Evolutionary conservation across 495 filamentous ascomycete species (phyloP), one percentile per base, ranked within the genome.

Genomic region (Cercophora sp.): DNA sequence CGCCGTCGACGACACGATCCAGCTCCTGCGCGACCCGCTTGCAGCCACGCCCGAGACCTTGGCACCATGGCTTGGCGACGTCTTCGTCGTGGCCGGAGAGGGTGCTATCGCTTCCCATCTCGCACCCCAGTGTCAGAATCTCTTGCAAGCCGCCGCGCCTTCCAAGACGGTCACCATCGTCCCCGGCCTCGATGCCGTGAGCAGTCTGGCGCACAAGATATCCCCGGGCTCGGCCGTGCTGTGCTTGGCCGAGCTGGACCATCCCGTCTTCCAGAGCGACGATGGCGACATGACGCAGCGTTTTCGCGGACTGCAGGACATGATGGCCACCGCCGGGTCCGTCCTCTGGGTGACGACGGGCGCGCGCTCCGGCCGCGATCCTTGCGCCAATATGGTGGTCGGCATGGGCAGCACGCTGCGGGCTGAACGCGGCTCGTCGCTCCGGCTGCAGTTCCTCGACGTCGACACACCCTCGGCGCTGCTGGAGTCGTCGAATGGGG

Each of bases 271-370:
- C 18, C 41, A 56, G 16, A 32, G 48, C 3, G 58, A 72, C 43
- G 60, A 56, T 11, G 8, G 15, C 2, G 37, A 52, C n/a, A n/a
- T n/a, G n/a, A n/a, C n/a, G 5, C 47, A 54, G 3, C 32, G 27
- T 15, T 22, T 60, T 22, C 22, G 45, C 5, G 53, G 42, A 10
- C 35, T 71, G 31, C 50, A 64, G 43, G 45, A 54, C 8, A 36
- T 77, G 0, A 68, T 72, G 44, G 53, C 64, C 9, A 45, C 15
- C 27, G 16, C 27, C 59, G n/a, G 62, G 59, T 26, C 68, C 41
- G 55, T 79, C 3, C 40, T 79, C 6, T 79, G 76, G 74, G 44
- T 74, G 5, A 74, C 62, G 3, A 47, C 49, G 16, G 73, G 32
- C 27, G 56, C 34, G 22, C 20, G 16, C 5, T 35, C 18, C 2